Percentiles rank a stretch among this genome's conserved stretches.
Evolutionary conservation across 2,329 filamentous ascomycete species (phyloP).

Genomic region (Trichoderma sp.): DNA sequence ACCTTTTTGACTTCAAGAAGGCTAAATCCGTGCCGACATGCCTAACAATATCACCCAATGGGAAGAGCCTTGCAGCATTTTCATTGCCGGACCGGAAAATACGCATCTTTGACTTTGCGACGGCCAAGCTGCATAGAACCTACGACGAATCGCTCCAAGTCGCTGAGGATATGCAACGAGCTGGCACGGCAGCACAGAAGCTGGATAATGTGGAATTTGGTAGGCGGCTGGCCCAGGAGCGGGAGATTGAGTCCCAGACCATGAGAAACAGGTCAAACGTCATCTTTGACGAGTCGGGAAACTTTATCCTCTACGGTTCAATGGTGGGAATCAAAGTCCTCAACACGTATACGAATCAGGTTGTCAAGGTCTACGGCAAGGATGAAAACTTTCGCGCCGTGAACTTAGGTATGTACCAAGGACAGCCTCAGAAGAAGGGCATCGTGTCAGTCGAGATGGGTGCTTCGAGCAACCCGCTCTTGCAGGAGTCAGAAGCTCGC

Average conservation of each 20-base stretch:
- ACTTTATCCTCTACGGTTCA: constrained; percentile 93
- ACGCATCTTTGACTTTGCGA: constrained; percentile 86
- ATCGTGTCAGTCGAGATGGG: constrained; percentile 96
- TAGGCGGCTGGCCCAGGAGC: constrained; percentile 78
- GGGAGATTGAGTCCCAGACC: constrained; percentile 72
- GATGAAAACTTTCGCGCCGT: constrained; percentile 85
- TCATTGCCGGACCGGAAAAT: constrained; percentile 94
- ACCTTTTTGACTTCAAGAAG: constrained; percentile 96
- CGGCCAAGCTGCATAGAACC: constrained; percentile 82
- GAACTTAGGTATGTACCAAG: constrained; percentile 86
- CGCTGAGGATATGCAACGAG: constrained; percentile 91
- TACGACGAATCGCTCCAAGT: constrained; percentile 93
- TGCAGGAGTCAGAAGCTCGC: constrained; percentile 85
- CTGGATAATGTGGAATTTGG: constrained; percentile 92
- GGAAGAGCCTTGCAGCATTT: constrained; percentile 80
- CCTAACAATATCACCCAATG: constrained; percentile 80
- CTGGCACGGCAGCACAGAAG: constrained; percentile 76
- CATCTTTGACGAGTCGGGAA: constrained; percentile 91
- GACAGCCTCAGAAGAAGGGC: constrained; percentile 89
- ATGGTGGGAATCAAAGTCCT: constrained; percentile 91
- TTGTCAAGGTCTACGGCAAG: constrained; percentile 84
- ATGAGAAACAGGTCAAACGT: constrained; percentile 75
- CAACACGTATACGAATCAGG: constrained; percentile 90
- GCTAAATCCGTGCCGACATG: constrained; percentile 80
- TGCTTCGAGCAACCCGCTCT: constrained; percentile 85